Conservation (phyloP, 129 eudicot species). For the Pittosporum tobira region DNA sequence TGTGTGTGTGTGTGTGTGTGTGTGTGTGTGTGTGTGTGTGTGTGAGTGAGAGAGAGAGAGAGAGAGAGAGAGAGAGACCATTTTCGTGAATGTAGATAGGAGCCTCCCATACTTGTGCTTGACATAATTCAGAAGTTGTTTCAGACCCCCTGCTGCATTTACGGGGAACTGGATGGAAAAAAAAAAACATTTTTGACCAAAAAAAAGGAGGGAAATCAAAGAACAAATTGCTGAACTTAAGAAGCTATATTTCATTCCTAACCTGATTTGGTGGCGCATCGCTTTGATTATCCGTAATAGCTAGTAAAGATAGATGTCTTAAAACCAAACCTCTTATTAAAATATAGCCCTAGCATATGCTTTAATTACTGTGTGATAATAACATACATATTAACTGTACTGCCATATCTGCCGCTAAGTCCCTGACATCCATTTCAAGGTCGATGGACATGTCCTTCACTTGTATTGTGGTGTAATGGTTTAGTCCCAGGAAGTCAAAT, state of each 20-base stretch:
- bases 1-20: too few relatives aligned
- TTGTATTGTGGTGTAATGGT: constrained; percentile 17
- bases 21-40: constrained; percentile 4
- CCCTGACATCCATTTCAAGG: constrained; percentile 17
- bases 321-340: not conserved
- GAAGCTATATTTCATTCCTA: not conserved
- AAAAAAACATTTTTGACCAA: not conserved
- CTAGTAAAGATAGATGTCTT: not conserved
- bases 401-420: constrained; percentile 23
- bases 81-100: constrained; percentile 78
- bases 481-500: constrained; percentile 30
- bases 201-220: too few relatives aligned
- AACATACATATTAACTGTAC: constrained; percentile 9
- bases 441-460: constrained; percentile 21
- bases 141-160: constrained; percentile 35
- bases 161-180: constrained; percentile 26
- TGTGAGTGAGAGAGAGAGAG: not conserved
- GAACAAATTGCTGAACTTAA: not conserved
- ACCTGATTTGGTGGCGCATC: constrained; percentile 10
- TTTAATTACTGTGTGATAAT: not conserved
- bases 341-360: not conserved
- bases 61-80: constrained; percentile 31
- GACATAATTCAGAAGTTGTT: constrained; percentile 39
- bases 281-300: not conserved
- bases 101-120: constrained; percentile 66